Evolutionary conservation across 805 yeast genomes (phyloP).

Genomic region (Metschnikowia anglica): DNA sequence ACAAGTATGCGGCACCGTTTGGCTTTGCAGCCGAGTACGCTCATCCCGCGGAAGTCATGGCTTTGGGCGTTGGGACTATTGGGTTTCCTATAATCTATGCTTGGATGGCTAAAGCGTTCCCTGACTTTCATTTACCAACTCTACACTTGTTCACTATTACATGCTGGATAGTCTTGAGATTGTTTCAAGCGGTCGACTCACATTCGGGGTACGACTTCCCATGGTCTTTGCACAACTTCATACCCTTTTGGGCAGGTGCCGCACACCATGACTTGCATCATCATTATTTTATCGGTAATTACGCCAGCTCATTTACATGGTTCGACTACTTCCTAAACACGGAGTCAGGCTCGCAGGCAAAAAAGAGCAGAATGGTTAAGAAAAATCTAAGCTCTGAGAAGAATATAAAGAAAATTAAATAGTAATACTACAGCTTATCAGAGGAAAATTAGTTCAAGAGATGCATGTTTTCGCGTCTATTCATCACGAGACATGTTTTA

Average conservation of each 20-base stretch:
- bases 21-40: constrained; percentile 63
- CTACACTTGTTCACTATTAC: constrained; percentile 56
- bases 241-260: constrained; percentile 69
- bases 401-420: constrained; percentile 23
- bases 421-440: constrained; percentile 2
- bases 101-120: constrained; percentile 39
- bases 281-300: constrained; percentile 58
- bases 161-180: constrained; percentile 51
- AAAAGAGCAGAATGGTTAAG: constrained; percentile 45
- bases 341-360: constrained; percentile 57
- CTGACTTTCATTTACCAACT: constrained; percentile 61
- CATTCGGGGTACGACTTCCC: constrained; percentile 66
- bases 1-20: constrained; percentile 61
- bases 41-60: constrained; percentile 57
- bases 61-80: constrained; percentile 59
- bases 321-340: constrained; percentile 54
- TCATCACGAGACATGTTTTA: constrained; percentile 1
- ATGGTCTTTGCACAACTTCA: constrained; percentile 53
- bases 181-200: constrained; percentile 60
- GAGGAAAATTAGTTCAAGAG: too few species aligned
- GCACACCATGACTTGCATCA: constrained; percentile 63
- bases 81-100: constrained; percentile 60
- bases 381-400: constrained; percentile 43
- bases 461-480: not conserved
- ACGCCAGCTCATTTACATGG: constrained; percentile 59